Percentiles rank a stretch among this genome's conserved stretches.
These are phyloP conservation scores for Metschnikowia shivogae DNA, from an alignment of 805 yeast genomes.

Conservation along the genomic window DNA sequence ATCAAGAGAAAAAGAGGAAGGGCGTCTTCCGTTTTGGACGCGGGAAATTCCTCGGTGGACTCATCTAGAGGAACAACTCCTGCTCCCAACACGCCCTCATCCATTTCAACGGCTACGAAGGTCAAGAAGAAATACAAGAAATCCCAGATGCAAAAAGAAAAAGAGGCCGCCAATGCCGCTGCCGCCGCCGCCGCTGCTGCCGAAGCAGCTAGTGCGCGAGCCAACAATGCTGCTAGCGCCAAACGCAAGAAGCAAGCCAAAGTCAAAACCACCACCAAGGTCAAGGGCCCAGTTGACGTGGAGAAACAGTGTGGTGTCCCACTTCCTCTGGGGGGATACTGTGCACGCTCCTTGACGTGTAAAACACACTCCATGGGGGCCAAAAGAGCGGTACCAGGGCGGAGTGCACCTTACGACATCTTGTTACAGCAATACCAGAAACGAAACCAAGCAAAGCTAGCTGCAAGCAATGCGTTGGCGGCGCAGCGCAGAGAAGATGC, in stretches of 20 bases:
- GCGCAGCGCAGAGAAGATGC: slow-evolving; percentile 72
- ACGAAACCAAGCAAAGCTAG: slow-evolving; percentile 85
- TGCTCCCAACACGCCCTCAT: slow-evolving; percentile 26
- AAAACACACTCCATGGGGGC: slow-evolving; percentile 99
- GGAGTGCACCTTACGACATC: slow-evolving; percentile 89
- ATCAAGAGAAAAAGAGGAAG: slow-evolving; percentile 28
- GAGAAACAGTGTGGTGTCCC: slow-evolving; percentile 96
- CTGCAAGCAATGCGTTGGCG: slow-evolving; percentile 75
- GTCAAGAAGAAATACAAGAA: slow-evolving; percentile 44
- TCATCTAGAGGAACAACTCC: slow-evolving; percentile 39
- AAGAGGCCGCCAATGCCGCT: slow-evolving; percentile 45
- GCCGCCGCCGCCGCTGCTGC: slow-evolving; percentile 43
- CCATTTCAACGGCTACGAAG: slow-evolving; percentile 17
- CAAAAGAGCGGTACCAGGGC: slow-evolving; percentile 88
- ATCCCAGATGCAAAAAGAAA: slow-evolving; percentile 41
- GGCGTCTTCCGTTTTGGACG: slow-evolving; percentile 24
- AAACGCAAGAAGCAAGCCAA: slow-evolving; percentile 34
- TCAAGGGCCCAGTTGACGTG: slow-evolving; percentile 83
- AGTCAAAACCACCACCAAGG: slow-evolving; percentile 46
- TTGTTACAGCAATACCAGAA: slow-evolving; percentile 86
- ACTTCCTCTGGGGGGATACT: slow-evolving; percentile 87
- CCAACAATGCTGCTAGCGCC: slow-evolving; percentile 8
- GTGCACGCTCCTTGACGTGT: slow-evolving; percentile 95
- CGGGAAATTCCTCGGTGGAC: slow-evolving; percentile 38
- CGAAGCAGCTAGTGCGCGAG: slow-evolving; percentile 18